Conservation (phyloP, 2,329 filamentous ascomycete species). For the Cladosporium velox region DNA sequence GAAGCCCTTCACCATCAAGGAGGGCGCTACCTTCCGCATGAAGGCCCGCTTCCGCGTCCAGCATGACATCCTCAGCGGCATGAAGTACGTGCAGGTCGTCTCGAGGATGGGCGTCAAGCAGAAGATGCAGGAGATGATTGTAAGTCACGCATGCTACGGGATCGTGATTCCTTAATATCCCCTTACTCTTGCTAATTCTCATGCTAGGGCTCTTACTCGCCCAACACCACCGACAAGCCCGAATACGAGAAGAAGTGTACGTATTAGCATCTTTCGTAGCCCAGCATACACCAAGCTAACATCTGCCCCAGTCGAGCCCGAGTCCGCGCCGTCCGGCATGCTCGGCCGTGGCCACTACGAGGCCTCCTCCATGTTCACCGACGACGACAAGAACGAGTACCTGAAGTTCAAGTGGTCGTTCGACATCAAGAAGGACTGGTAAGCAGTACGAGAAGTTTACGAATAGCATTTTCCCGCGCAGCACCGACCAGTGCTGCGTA, state of each 20-base stretch:
- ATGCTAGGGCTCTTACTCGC: conserved; percentile 80
- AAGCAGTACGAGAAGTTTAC: conserved; percentile 33
- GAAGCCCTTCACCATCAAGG: conserved; percentile 97
- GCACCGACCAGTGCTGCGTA: not conserved
- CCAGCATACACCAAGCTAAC: not conserved
- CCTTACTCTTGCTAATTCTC: not conserved
- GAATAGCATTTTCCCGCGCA: not conserved
- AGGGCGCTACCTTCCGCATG: conserved; percentile 92
- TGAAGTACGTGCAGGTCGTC: conserved; percentile 94
- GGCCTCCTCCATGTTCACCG: conserved; percentile 84
- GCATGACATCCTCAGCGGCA: conserved; percentile 89
- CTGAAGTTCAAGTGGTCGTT: conserved; percentile 95
- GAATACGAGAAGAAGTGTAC: conserved; percentile 87
- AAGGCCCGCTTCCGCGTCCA: conserved; percentile 92
- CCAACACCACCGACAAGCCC: conserved; percentile 84
- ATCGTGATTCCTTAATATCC: not conserved
- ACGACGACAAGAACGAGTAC: conserved; percentile 91
- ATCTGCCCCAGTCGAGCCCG: conserved; percentile 69
- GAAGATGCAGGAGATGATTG: conserved; percentile 98
- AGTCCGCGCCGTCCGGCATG: conserved; percentile 91
- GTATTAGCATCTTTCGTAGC: too few species aligned
- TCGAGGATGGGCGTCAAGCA: conserved; percentile 85
- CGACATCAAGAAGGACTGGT: conserved; percentile 97
- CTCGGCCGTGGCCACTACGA: conserved; percentile 87
- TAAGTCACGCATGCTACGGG: conserved; percentile 49